These are phyloP conservation scores for Noccaea caerulescens DNA, from an alignment of 345 rosid species.

Conservation along the genomic window DNA sequence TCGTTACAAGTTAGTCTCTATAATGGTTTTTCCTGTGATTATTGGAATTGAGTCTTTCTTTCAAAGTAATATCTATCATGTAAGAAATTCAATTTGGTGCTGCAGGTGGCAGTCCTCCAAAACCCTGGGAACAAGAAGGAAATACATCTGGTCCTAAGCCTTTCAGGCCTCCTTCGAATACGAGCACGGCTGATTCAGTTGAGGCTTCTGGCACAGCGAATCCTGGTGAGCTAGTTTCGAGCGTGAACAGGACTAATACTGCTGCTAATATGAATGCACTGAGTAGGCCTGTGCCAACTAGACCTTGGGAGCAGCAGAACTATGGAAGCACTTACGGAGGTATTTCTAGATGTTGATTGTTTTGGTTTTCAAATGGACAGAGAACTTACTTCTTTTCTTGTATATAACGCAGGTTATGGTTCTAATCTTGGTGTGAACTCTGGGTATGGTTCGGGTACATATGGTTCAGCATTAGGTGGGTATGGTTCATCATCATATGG, in stretches of 20 bases:
- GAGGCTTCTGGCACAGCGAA: slow-evolving; percentile 95
- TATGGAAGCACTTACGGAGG: slow-evolving; percentile 60
- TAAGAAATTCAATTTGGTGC: neutral
- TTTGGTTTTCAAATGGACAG: neutral
- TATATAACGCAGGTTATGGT: slow-evolving; percentile 60
- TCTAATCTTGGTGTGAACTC: slow-evolving; percentile 69
- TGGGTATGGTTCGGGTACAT: slow-evolving; percentile 50
- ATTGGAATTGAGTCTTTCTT: neutral
- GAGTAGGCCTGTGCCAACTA: slow-evolving; percentile 71
- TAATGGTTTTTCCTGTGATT: neutral
- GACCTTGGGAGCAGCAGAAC: slow-evolving; percentile 93
- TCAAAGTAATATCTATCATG: neutral
- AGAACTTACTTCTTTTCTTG: slow-evolving; percentile 30
- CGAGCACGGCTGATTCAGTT: slow-evolving; percentile 87
- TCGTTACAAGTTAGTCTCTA: neutral
- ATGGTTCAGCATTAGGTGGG: slow-evolving; percentile 76
- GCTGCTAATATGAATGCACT: slow-evolving; percentile 56
- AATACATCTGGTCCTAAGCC: slow-evolving; percentile 75
- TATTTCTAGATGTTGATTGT: slow-evolving; percentile 44
- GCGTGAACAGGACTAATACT: slow-evolving; percentile 47
- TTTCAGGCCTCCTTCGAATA: slow-evolving; percentile 84
- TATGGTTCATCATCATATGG: slow-evolving; percentile 56
- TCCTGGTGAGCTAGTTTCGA: slow-evolving; percentile 78
- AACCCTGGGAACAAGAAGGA: slow-evolving; percentile 96
- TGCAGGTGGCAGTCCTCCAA: slow-evolving; percentile 70